Base-by-base conservation (phyloP, 2,329 filamentous ascomycete species). In the Trichophyton schoenleinii region DNA sequence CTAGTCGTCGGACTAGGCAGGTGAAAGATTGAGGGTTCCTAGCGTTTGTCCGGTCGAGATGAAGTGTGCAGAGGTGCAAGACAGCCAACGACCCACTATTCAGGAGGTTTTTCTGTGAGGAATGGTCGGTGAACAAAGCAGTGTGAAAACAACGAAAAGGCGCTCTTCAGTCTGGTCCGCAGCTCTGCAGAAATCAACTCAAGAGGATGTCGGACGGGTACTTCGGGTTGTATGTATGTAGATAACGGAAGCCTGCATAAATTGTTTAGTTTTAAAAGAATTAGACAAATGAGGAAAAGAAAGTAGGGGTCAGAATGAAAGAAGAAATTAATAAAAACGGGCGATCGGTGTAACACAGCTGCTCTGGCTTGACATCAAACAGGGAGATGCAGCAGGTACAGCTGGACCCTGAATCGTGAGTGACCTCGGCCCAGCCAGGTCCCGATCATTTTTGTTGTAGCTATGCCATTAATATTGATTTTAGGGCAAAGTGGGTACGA, bases 41-140 rank as follows among this genome's bases (percentile, higher is more conserved):
- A 34, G 52, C 52, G 28, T 55, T 55, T 55, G 52, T 52, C 46
- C 4, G 46, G 20, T 36, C 28, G 13, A 55, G 52, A 36, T 34
- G 7, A 31, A 28, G n/a, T 28, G 34, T 20, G 25, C 22, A 41
- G 55, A 25, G 42, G 11, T 38, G 34, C 34, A 13, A 38, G 34
- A 38, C 34, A 38, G 34, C 34, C 9, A 58, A 25, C 7, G 55
- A 44, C 36, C 55, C 55, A 42, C 55, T 42, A 58, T 25, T n/a
- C 38, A 36, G 52, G 52, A 36, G 25, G n/a, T 55, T 55, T 18
- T 36, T 18, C 31, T 42, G 18, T 58, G 55, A 58, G 36, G 36
- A 58, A 42, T 58, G 34, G n/a, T 42, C 36, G 55, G 55, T 58
- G 55, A 58, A 58, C 18, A 58, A 58, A 34, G 41, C 20, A 42